Percentiles rank a stretch among this genome's conserved stretches.
Conservation (phyloP, 768 basidiomycete genomes). For the Naganishia vaughanmartiniae region DNA sequence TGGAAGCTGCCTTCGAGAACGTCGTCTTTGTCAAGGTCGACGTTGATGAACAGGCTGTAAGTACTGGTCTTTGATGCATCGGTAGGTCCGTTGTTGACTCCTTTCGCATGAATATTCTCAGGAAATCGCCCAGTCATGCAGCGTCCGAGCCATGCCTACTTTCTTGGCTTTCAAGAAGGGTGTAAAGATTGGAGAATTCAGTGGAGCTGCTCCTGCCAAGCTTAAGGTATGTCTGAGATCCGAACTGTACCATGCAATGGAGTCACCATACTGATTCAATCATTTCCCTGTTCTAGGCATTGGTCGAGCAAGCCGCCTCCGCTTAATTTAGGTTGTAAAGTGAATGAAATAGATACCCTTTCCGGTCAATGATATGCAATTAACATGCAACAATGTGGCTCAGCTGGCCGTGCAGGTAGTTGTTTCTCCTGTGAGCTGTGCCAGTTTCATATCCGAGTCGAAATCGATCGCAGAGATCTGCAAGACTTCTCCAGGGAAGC, state of each 20-base stretch:
- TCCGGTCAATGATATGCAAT: no score
- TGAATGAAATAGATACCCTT: no score
- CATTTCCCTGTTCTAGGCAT: not conserved
- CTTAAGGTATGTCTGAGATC: conserved; percentile 39
- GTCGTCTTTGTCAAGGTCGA: conserved; percentile 54
- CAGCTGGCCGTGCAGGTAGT: no score
- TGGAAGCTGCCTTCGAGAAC: conserved; percentile 44
- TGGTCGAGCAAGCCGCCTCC: conserved; percentile 19
- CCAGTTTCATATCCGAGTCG: no score
- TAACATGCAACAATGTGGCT: no score
- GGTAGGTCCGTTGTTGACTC: not conserved
- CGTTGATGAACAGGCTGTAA: conserved; percentile 51
- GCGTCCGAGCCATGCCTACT: conserved; percentile 54
- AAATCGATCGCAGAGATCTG: no score
- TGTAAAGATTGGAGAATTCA: conserved; percentile 47
- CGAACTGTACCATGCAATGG: not conserved
- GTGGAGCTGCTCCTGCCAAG: conserved; percentile 51
- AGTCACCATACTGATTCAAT: not conserved
- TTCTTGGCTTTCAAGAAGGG: conserved; percentile 53
- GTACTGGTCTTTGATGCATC: conserved; percentile 28
- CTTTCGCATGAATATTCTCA: conserved; percentile 8
- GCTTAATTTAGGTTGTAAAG: conserved; percentile 1
- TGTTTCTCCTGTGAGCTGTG: no score
- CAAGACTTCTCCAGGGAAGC: no score
- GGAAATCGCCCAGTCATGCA: conserved; percentile 48